Conservation (phyloP, 2,329 filamentous ascomycete species). For the Xylaria arbuscula region DNA sequence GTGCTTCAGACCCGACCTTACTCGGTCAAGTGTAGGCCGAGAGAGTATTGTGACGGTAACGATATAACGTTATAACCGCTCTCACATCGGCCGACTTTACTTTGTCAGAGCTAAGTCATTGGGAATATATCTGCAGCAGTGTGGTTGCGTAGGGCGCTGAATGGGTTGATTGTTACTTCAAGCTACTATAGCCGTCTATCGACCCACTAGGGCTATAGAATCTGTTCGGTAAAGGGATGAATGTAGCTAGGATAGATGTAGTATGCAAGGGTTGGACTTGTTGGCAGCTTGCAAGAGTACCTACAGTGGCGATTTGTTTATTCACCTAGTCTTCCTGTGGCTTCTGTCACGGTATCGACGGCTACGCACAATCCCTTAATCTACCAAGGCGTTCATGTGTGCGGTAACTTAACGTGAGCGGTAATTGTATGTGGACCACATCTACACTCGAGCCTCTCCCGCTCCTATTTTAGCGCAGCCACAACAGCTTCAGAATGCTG, state of each 20-base stretch:
- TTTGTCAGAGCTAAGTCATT: slow-evolving; percentile 35
- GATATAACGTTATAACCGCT: slow-evolving; percentile 8
- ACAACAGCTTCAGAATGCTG: slow-evolving; percentile 7
- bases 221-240: slow-evolving; percentile 16
- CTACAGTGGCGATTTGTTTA: background rate
- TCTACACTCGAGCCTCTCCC: slow-evolving; percentile 11
- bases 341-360: background rate
- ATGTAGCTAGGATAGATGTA: background rate
- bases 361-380: slow-evolving; percentile 15
- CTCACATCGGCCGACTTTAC: background rate
- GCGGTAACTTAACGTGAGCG: slow-evolving; percentile 4
- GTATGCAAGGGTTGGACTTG: slow-evolving; percentile 7
- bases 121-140: slow-evolving; percentile 14
- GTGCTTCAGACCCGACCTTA: slow-evolving; percentile 12
- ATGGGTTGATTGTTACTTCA: slow-evolving; percentile 1
- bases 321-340: background rate
- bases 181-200: slow-evolving; percentile 12
- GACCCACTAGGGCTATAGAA: slow-evolving; percentile 10
- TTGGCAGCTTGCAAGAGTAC: background rate
- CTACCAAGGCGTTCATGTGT: background rate
- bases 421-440: slow-evolving; percentile 8
- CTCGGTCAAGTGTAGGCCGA: background rate
- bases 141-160: slow-evolving; percentile 14
- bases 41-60: background rate
- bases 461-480: background rate